Evolutionary conservation across 306 rosid species (phyloP).

Genomic region (Cucumis cinereus): DNA sequence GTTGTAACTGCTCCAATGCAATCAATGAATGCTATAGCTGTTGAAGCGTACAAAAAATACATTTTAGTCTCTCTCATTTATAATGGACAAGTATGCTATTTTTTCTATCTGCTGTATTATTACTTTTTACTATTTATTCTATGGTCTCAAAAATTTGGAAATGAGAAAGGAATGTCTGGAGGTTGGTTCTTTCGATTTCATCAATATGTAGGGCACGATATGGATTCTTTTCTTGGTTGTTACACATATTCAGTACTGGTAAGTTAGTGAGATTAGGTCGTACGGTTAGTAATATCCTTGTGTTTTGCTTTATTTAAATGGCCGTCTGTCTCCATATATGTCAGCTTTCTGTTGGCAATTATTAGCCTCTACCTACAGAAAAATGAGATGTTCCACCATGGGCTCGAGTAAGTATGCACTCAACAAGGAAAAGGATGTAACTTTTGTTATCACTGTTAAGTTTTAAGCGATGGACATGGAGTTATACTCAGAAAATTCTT

Average conservation of each 20-base stretch:
- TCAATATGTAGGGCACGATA: background rate
- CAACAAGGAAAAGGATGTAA: background rate
- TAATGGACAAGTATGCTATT: conserved; percentile 60
- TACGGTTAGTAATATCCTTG: background rate
- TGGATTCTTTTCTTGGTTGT: background rate
- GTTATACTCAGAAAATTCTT: too few species aligned
- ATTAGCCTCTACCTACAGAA: background rate
- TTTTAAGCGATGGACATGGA: background rate
- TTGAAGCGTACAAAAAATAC: conserved; percentile 90
- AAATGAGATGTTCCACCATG: background rate
- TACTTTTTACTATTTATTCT: background rate
- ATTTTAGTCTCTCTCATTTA: conserved; percentile 79
- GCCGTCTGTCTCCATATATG: background rate
- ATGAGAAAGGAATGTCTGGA: background rate
- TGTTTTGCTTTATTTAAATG: background rate
- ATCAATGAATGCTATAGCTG: conserved; percentile 57
- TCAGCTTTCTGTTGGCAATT: background rate
- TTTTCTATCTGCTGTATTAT: conserved; percentile 5
- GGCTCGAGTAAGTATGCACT: background rate
- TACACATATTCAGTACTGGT: background rate
- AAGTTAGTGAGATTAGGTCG: background rate
- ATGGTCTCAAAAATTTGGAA: background rate
- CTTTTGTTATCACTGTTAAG: background rate
- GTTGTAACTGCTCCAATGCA: conserved; percentile 95
- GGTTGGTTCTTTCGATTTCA: background rate